Base-by-base conservation (phyloP, 805 yeast species). In the Candida suzukii region DNA sequence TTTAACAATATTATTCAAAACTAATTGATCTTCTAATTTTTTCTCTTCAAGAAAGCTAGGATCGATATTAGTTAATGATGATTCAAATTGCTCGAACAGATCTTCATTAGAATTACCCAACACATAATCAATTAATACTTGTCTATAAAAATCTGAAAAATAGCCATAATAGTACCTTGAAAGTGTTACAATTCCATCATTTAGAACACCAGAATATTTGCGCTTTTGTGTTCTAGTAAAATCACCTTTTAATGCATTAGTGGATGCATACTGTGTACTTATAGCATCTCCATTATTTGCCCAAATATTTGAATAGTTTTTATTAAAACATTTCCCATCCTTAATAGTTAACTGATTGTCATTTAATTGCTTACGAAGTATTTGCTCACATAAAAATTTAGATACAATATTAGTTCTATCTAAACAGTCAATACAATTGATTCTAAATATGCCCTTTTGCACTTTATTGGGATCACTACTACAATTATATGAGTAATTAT, bases 251-350 rank as follows among this genome's bases (percentile, higher is more conserved):
- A 76, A 55, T 0, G 80, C 81, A 52, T 70, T 71, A 1, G 82
- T 76, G 5, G 76, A 72, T 3, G 80, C 74, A 51, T 80, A 80
- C 45, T 78, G 81, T 37, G 70, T 76, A 11, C 84, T 77, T 21
- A 80, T 74, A 18, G 73, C 76, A 51, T 80, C 85, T 1, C 85
- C 86, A 52, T 80, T 78, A 51, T 79, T 83, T 2, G 86, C 86
- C 86, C 86, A 80, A 11, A 70, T 36, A 34, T 55, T 46, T 27
- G 67, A 65, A 41, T 56, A 65, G 17, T 30, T 38, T 12, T 17
- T 41, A 31, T 44, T 57, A 45, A 58, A 64, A 10, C 31, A 25
- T 9, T 25, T 12, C n/a, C 37, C 40, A 26, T 45, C 36, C 4
- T n/a, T 17, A 7, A 46, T 30, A 2, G 3, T 12, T 16, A 45